phyloP scores from a whole-genome alignment of 208 protist genomes.

The Acanthamoeba rhysodes region DNA sequence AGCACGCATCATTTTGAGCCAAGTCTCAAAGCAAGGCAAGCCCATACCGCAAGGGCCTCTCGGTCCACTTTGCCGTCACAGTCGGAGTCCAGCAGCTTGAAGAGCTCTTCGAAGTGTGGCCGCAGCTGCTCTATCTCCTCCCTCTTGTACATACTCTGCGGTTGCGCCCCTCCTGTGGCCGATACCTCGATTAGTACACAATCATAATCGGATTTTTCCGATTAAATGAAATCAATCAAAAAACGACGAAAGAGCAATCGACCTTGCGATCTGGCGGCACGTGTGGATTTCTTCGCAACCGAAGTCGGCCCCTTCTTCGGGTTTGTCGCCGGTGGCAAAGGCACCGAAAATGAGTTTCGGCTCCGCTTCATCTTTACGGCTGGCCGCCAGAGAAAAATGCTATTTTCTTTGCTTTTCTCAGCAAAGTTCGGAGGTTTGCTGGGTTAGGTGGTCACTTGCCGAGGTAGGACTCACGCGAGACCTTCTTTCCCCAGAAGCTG shows the following conservation, averaged over 20 bases:
- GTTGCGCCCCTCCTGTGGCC: background rate
- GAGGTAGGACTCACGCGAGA: background rate
- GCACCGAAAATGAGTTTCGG: background rate
- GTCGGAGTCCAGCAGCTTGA: background rate
- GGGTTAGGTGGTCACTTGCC: too few species aligned
- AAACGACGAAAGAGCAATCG: background rate
- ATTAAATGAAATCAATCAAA: background rate
- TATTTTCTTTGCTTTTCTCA: too few species aligned
- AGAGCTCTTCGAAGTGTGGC: constrained; percentile 9
- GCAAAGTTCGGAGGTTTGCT: too few species aligned
- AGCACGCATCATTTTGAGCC: too few species aligned
- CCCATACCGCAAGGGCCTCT: background rate
- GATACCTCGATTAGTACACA: background rate
- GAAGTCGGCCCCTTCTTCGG: background rate
- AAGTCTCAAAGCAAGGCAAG: too few species aligned
- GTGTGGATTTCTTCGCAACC: background rate
- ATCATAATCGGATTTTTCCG: too few species aligned
- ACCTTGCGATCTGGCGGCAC: background rate
- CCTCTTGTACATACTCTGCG: background rate
- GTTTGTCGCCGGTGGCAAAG: background rate
- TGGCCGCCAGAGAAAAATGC: background rate
- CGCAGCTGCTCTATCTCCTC: constrained; percentile 13
- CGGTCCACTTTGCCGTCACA: background rate
- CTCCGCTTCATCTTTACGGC: background rate
- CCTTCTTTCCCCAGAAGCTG: constrained; percentile 47